phyloP scores from a whole-genome alignment of 306 rosid species.

The Mimosa pudica region DNA sequence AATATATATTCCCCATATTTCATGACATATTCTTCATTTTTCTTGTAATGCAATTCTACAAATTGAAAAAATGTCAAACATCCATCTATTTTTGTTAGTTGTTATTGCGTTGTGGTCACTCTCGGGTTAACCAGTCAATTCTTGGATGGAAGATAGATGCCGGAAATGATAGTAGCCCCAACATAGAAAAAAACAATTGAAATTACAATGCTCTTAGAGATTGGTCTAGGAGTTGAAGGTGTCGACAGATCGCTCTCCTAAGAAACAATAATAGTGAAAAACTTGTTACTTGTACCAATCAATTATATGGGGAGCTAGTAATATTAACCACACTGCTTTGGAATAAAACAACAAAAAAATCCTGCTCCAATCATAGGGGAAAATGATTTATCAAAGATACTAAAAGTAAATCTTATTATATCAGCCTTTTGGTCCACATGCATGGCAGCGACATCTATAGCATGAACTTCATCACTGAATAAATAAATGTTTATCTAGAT shows the following conservation, averaged over 20 bases:
- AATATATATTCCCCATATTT: slow-evolving; percentile 11
- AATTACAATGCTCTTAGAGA: slow-evolving; percentile 49
- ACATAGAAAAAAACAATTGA: slow-evolving; percentile 62
- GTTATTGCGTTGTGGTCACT: not conserved
- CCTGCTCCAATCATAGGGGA: not conserved
- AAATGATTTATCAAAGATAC: not conserved
- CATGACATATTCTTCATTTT: slow-evolving; percentile 5
- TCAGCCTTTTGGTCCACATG: not conserved
- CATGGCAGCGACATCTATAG: not conserved
- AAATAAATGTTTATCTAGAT: slow-evolving; percentile 30
- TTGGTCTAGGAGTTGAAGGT: slow-evolving; percentile 54
- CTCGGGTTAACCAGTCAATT: slow-evolving; percentile 41
- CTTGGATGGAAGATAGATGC: slow-evolving; percentile 70
- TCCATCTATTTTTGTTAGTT: not conserved
- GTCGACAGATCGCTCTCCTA: slow-evolving; percentile 79
- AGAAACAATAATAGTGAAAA: not conserved
- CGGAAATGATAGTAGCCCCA: slow-evolving; percentile 70
- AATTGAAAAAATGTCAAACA: not conserved
- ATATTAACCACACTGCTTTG: not conserved
- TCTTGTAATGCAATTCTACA: not conserved
- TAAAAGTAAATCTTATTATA: not conserved
- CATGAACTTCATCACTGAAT: not conserved
- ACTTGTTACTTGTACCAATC: slow-evolving; percentile 1
- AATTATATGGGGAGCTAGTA: not conserved
- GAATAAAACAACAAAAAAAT: not conserved